Conservation (phyloP, 1,284 basidiomycete genomes). For the Cerrena zonata region DNA sequence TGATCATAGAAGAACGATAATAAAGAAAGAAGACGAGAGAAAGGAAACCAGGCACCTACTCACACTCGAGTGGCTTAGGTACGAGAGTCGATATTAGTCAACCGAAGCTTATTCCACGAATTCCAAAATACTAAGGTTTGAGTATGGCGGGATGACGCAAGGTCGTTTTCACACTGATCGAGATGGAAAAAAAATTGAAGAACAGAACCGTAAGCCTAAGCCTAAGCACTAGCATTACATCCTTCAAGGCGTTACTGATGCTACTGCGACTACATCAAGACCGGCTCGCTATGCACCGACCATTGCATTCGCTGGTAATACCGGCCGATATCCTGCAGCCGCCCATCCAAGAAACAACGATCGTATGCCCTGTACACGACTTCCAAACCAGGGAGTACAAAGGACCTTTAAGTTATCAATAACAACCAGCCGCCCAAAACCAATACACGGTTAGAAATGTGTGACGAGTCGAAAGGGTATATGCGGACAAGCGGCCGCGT, state of each 20-base stretch:
- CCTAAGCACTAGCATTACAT: background rate
- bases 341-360: constrained; percentile 2
- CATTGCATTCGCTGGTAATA: background rate
- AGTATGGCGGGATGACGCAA: too few species aligned
- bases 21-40: too few species aligned
- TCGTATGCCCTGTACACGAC: background rate
- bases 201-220: background rate
- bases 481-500: background rate
- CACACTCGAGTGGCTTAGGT: too few species aligned
- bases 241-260: constrained; percentile 3
- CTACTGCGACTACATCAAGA: background rate
- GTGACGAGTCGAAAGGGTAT: constrained; percentile 5
- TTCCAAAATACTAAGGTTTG: too few species aligned
- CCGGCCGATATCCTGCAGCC: background rate
- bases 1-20: too few species aligned
- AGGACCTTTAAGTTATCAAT: constrained; percentile 5
- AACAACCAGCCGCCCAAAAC: constrained; percentile 6
- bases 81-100: too few species aligned
- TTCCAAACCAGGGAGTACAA: constrained; percentile 5
- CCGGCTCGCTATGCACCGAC: constrained; percentile 3
- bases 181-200: too few species aligned
- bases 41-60: too few species aligned
- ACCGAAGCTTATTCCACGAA: too few species aligned
- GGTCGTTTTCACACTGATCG: too few species aligned
- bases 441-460: background rate